phyloP scores from a whole-genome alignment of 306 rosid species.

The Prosopis cineraria region DNA sequence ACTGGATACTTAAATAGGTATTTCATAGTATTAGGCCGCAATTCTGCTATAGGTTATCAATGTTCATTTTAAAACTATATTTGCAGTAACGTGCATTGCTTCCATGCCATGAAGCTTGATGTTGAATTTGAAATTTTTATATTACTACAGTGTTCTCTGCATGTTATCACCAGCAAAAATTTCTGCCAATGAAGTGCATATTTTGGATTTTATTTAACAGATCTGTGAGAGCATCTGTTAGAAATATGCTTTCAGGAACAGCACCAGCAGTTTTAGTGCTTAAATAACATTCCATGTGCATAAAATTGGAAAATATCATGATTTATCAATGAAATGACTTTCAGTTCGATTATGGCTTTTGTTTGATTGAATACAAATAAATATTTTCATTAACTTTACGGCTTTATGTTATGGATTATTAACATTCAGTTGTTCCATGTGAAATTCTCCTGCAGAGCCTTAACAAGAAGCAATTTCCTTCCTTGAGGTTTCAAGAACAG shows the following conservation, averaged over 20 bases:
- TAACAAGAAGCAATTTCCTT: slow-evolving; percentile 47
- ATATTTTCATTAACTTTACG: slow-evolving; percentile 4
- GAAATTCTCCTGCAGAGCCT: slow-evolving; percentile 51
- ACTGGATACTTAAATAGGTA: not conserved
- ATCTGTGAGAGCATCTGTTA: not conserved
- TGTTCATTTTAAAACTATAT: not conserved
- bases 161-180: not conserved
- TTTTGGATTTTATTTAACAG: not conserved
- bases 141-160: not conserved
- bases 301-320: not conserved
- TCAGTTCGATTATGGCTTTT: not conserved
- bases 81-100: not conserved
- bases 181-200: not conserved
- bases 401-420: not conserved
- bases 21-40: not conserved
- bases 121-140: not conserved
- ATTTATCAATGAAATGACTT: not conserved
- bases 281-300: not conserved
- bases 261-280: not conserved
- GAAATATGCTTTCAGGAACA: slow-evolving; percentile 11
- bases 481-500: slow-evolving; percentile 52
- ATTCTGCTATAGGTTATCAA: slow-evolving; percentile 1
- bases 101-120: not conserved
- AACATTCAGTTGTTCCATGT: slow-evolving; percentile 19
- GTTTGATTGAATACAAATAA: not conserved